phyloP scores from a whole-genome alignment of 169 alveolate species.

The Neospora caninum region DNA sequence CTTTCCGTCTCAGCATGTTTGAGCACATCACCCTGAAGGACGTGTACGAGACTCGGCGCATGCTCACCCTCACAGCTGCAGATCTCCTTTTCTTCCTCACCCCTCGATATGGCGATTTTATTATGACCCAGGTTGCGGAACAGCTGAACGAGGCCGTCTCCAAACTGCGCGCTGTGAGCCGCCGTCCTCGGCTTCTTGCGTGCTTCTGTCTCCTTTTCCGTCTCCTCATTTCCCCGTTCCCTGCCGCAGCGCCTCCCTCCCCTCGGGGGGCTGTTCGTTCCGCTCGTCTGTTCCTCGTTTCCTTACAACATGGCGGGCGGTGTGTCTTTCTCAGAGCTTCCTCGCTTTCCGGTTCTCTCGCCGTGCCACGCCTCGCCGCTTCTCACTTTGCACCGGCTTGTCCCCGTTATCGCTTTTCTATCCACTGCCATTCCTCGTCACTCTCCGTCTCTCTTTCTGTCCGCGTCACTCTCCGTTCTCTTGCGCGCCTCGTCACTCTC shows the following conservation, averaged over 20 bases:
- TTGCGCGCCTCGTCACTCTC: background rate
- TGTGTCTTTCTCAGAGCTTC: too few species aligned
- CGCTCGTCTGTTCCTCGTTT: too few species aligned
- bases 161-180: slow-evolving; percentile 24
- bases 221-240: background rate
- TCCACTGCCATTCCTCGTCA: too few species aligned
- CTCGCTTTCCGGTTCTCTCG: too few species aligned
- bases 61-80: slow-evolving; percentile 62
- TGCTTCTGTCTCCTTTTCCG: background rate
- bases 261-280: background rate
- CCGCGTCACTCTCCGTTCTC: background rate
- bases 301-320: too few species aligned
- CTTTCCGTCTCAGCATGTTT: background rate
- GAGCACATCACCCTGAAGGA: slow-evolving; percentile 28
- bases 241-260: background rate
- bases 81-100: slow-evolving; percentile 74
- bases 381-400: too few species aligned
- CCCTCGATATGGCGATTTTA: slow-evolving; percentile 74
- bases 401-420: too few species aligned
- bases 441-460: background rate
- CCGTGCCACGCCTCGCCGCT: too few species aligned
- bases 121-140: slow-evolving; percentile 71
- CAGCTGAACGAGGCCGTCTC: slow-evolving; percentile 70
- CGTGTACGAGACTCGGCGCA: slow-evolving; percentile 50
- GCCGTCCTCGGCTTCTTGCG: background rate